Base-by-base conservation (phyloP, 169 alveolate species). In the Cytauxzoon felis region DNA sequence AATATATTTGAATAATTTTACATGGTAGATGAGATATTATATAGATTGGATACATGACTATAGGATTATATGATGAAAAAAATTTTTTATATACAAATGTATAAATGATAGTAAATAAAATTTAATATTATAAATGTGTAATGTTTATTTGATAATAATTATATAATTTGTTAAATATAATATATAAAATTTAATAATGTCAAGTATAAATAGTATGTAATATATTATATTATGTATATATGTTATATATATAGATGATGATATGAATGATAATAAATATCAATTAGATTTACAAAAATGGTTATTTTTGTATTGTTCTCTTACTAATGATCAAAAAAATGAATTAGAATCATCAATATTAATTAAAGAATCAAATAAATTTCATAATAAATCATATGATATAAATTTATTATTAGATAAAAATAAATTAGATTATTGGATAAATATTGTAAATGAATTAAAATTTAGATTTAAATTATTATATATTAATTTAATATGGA, bases 261-360 rank as follows among this genome's bases (percentile, higher is more conserved):
- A 0, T 29, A 51, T 53, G 53, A 26, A 19, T 24, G 0, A 34
- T 53, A 27, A 51, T 7, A 21, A 51, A 51, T 13, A 51, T 11
- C 24, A 11, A 1, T 23, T 24, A 33, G 66, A 56, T 38, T 5
- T 47, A 13, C 61, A 56, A 11, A 65, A 68, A 13, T 72, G 82
- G 82, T 32, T 61, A 5, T 72, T 32, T 16, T 48, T 72, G 21
- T 72, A 61, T 66, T 54, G 50, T 38, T 61, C 63, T 8, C 53
- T 72, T 24, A 72, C 82, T 48, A 68, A 48, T 16, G 63, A 52
- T 32, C 82, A 72, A 68, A 53, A 51, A 65, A 27, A 9, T 19
- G 82, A 72, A 60, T 33, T 72, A 50, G 49, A 21, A 32, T 18
- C 13, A 50, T 21, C 30, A 16, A 50, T 21, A 50, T 18, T 21